phyloP scores from a whole-genome alignment of 352 stramenopile genomes.

The Phytophthora syringae region DNA sequence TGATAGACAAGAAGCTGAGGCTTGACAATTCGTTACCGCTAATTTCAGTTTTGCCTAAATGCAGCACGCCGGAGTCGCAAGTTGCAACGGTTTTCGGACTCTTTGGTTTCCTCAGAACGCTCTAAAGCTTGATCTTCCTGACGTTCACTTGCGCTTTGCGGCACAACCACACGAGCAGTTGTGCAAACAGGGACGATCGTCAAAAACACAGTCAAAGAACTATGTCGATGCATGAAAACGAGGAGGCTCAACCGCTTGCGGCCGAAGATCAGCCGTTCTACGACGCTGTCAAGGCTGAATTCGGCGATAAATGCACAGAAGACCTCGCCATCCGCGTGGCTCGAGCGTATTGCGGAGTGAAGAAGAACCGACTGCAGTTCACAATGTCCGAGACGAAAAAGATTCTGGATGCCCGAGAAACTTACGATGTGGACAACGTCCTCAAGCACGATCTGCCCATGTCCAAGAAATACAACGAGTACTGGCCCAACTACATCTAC shows the following conservation, averaged over 20 bases:
- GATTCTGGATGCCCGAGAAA: conserved; percentile 64
- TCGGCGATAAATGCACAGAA: conserved; percentile 61
- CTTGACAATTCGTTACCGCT: neutral
- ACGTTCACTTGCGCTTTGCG: conserved; percentile 28
- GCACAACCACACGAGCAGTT: conserved; percentile 22
- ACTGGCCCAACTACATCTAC: conserved; percentile 67
- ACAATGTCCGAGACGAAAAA: conserved; percentile 69
- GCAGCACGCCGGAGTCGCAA: too few species aligned
- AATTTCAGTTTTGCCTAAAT: conserved; percentile 30
- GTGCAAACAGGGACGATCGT: neutral
- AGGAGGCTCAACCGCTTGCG: conserved; percentile 53
- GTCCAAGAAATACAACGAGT: conserved; percentile 71
- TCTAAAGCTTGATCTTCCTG: too few species aligned
- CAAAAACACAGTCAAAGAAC: neutral
- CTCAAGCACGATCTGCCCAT: conserved; percentile 58
- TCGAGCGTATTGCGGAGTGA: conserved; percentile 64
- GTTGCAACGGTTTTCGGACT: conserved; percentile 29
- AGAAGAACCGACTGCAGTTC: conserved; percentile 74
- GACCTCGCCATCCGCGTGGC: conserved; percentile 69
- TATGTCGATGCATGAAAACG: conserved; percentile 50
- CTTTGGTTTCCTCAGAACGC: conserved; percentile 27
- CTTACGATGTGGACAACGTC: conserved; percentile 54
- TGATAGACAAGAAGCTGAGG: conserved; percentile 38
- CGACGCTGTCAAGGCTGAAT: conserved; percentile 58
- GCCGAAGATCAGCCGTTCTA: conserved; percentile 66